A percentile compares a stretch with the other conserved stretches of the same genome.
Conservation (phyloP, 1,139 yeast genomes). For the Scheffersomyces lignicola region DNA sequence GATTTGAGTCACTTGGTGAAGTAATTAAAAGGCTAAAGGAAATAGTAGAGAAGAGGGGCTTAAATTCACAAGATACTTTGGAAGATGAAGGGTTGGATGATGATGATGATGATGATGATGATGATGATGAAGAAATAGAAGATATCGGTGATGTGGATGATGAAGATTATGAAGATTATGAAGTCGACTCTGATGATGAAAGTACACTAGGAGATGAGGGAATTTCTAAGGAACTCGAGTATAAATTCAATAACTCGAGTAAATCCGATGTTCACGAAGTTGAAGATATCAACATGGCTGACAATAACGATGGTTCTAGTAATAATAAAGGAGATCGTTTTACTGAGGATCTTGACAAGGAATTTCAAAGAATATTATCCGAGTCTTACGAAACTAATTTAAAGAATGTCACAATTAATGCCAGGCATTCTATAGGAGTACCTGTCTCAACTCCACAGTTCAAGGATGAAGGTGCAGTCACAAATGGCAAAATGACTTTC, state of each 20-base stretch:
- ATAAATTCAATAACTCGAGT: too few relatives aligned
- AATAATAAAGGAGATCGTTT: constrained; percentile 22
- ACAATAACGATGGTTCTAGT: too few relatives aligned
- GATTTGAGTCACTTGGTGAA: constrained; percentile 42
- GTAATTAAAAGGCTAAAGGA: constrained; percentile 39
- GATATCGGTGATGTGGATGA: constrained; percentile 18
- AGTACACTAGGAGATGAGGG: constrained; percentile 8
- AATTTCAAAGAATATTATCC: constrained; percentile 48
- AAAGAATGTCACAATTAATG: constrained; percentile 1
- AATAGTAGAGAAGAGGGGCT: constrained; percentile 17
- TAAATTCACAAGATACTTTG: constrained; percentile 16
- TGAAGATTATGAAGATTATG: constrained; percentile 21
- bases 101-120: constrained; percentile 18
- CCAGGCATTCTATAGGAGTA: background rate
- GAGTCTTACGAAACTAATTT: constrained; percentile 43
- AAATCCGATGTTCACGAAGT: too few relatives aligned
- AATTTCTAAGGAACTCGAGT: constrained; percentile 14
- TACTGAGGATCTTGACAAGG: constrained; percentile 54
- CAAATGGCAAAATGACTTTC: constrained; percentile 36
- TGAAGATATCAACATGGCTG: too few relatives aligned
- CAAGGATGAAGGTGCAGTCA: constrained; percentile 1
- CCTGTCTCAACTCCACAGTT: background rate
- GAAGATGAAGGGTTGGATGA: constrained; percentile 19
- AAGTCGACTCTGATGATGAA: constrained; percentile 16
- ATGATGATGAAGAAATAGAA: constrained; percentile 17